Evolutionary conservation across 2,329 filamentous ascomycete genomes (phyloP), one percentile per base, ranked within the genome.

Genomic region (Tolypocladium inflatum): DNA sequence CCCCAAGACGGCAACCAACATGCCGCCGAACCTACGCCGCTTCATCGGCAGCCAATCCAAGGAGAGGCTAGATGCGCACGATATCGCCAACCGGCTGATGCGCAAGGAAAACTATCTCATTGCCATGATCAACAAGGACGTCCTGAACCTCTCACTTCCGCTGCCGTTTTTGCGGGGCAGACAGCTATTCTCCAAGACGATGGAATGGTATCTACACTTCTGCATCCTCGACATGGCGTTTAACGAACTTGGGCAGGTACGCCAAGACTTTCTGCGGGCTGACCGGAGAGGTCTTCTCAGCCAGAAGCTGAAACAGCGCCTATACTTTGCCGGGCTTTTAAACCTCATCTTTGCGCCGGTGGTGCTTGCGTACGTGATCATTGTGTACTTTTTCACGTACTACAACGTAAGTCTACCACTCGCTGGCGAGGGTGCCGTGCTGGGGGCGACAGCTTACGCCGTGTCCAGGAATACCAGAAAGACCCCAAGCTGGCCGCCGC

Each of bases 61-160:
- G 71, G 91, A 97, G 73, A 83, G 93, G 61, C 86, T 99, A 65
- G 94, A 97, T 72, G 94, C 94, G 13, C 91, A 97, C 66, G 94
- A 97, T 68, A 97, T 99, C 70, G 94, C 94, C 8, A 99, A 97
- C 68, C 85, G 94, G 38, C 76, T 99, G 52, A 97, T 99, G 94
- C 87, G 94, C 59, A 89, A 90, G 68, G 93, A 97, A 62, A 99
- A 99, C 68, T 99, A 97, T 66, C 83, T 97, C 62, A 97, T 99
- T 66, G 94, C 94, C 5, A 80, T 99, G 66, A 91, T 97, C 75
- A 99, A 99, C 78, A 97, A 99, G 72, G 94, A 97, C 61, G 84
- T 97, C 42, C 74, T 99, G 48, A 87, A 99, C 68, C 78, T 97
- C 52, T 91, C 89, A 0, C 80, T 97, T 3, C 90, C 91, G 2